Evolutionary conservation across 2,329 filamentous ascomycete species (phyloP).

Genomic region (Colletotrichum higginsianum): DNA sequence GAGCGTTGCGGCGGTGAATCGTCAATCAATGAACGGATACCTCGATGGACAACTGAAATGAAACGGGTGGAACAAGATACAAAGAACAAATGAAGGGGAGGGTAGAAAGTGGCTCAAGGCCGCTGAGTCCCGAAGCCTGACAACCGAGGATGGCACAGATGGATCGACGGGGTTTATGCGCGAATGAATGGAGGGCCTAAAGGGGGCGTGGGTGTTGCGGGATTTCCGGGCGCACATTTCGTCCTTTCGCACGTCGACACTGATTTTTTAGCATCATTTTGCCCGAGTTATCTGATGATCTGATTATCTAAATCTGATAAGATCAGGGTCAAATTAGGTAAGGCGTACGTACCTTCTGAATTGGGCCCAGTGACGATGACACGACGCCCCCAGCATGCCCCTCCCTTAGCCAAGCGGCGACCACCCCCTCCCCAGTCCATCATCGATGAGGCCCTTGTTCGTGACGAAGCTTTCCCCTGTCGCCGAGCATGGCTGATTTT

Average conservation of each 20-base stretch:
- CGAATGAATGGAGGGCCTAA: neutral
- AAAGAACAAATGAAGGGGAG: neutral
- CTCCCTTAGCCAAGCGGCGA: neutral
- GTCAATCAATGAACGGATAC: neutral
- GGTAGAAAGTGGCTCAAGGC: neutral
- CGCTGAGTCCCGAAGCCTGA: neutral
- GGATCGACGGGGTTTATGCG: neutral
- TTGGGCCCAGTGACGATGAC: constrained; percentile 31
- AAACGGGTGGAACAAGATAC: neutral
- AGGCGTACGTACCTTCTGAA: constrained; percentile 35
- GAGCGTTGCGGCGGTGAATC: neutral
- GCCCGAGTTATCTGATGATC: constrained; percentile 45
- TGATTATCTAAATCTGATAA: constrained; percentile 44
- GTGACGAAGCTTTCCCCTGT: constrained; percentile 17
- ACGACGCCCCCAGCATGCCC: constrained; percentile 24
- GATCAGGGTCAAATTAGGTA: constrained; percentile 39
- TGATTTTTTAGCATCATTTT: constrained; percentile 10
- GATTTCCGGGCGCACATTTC: constrained; percentile 17
- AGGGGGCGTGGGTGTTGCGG: constrained; percentile 5
- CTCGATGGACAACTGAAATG: neutral
- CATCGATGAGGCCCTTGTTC: constrained; percentile 10
- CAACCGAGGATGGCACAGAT: neutral
- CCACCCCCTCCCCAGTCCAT: constrained; percentile 11
- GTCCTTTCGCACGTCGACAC: neutral
- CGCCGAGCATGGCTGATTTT: neutral